A percentile compares a stretch with the other conserved stretches of the same genome.
These are phyloP conservation scores for Aspergillus sclerotioniger DNA, from an alignment of 495 filamentous ascomycete species.

Conservation along the genomic window DNA sequence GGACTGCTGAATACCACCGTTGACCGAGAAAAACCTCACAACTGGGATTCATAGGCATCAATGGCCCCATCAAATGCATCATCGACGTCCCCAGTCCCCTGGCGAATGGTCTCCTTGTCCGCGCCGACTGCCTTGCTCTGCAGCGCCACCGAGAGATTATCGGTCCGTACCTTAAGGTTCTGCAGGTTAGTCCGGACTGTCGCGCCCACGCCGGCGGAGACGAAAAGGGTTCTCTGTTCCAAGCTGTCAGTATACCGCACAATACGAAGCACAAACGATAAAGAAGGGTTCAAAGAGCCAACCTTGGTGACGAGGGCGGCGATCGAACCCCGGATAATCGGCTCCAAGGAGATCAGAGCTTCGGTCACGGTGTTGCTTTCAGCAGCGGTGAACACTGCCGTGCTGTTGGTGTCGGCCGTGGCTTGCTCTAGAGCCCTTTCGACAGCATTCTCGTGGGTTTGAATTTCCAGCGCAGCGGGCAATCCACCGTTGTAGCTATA, in stretches of 20 bases:
- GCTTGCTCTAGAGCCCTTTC: conserved; percentile 1
- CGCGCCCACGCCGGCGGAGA: conserved; percentile 7
- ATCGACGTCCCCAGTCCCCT: conserved; percentile 6
- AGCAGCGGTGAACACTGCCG: not conserved
- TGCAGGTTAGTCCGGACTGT: conserved; percentile 2
- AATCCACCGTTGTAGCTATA: conserved; percentile 4
- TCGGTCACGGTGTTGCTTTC: conserved; percentile 10
- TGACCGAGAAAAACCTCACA: not conserved
- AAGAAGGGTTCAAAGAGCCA: not conserved
- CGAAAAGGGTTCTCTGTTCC: not conserved
- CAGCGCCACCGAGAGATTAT: conserved; percentile 3
- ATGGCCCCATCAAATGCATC: conserved; percentile 5
- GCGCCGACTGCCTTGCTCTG: conserved; percentile 5
- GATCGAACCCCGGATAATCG: conserved; percentile 1
- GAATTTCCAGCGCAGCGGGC: conserved; percentile 6
- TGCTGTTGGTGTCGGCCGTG: not conserved
- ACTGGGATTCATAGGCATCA: conserved; percentile 4
- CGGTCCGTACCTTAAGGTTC: not conserved
- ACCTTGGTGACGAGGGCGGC: conserved; percentile 6
- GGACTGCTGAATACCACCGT: too few species aligned
- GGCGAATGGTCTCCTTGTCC: conserved; percentile 7
- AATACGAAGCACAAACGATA: not conserved
- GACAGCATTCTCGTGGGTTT: conserved; percentile 3
- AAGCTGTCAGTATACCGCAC: not conserved
- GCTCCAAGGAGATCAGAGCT: conserved; percentile 1